Evolutionary conservation across 306 rosid species (phyloP), one percentile per base, ranked within the genome.

Genomic region (Casuarina cunninghamiana): DNA sequence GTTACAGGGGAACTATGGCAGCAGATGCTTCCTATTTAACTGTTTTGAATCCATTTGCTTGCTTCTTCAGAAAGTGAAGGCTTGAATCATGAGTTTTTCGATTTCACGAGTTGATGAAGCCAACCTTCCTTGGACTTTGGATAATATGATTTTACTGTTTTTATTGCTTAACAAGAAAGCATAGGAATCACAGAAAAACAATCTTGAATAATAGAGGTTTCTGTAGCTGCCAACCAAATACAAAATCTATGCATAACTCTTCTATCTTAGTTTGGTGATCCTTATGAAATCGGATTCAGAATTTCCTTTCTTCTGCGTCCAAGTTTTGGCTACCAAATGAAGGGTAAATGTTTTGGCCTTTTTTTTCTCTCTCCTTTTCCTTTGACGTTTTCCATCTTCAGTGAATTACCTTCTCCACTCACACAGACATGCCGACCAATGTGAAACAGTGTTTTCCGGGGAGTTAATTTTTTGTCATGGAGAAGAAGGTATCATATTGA

Each of bases 41-140:
- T 35, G 51, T 75, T 58, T 49, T 51, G 48, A 4, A n/a, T n/a
- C n/a, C n/a, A n/a, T 37, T 6, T 57, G 76, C 38, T 67, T 49
- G 75, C 57, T 67, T 53, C 46, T 49, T 77, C 5, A 12, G 69
- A 55, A 66, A 46, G 76, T 67, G 66, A 13, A 53, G 6, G 12
- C 38, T 50, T 9, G 55, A 53, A 26, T 51, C 44, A 10, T 38
- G 10, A 44, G 45, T 13, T 43, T 51, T 9, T 62, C n/a, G 15
- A 41, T 71, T 39, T 45, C 35, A 13, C 12, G 35, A 12, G 26
- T 43, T n/a, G 66, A 48, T 2, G 39, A 21, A 12, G 63, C 50
- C 17, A 11, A 35, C 68, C 45, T 69, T 69, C 57, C 7, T 8
- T 44, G 53, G 17, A 57, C 19, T 10, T 57, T 57, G 13, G 63